Percentiles rank a stretch among this genome's conserved stretches.
Conservation (phyloP, 1,284 basidiomycete genomes). For the Irpex sp. region DNA sequence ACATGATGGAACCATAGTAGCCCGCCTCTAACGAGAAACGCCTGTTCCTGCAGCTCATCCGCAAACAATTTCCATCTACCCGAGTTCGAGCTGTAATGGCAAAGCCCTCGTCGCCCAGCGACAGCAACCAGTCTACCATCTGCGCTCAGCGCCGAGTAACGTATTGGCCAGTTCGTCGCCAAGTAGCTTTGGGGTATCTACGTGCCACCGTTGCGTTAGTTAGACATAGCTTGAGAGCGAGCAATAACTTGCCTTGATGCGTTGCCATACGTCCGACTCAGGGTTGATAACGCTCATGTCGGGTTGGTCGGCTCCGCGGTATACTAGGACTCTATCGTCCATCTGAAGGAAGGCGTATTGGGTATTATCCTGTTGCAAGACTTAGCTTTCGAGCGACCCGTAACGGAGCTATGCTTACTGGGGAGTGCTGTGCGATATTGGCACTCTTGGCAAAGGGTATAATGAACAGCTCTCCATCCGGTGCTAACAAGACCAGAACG, state of each 20-base stretch:
- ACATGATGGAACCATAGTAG: constrained; percentile 98
- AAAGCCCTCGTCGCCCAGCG: constrained; percentile 87
- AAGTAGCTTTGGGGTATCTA: constrained; percentile 90
- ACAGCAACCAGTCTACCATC: constrained; percentile 94
- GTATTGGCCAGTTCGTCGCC: constrained; percentile 91
- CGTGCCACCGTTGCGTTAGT: background rate
- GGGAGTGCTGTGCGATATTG: constrained; percentile 87
- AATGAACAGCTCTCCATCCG: constrained; percentile 73
- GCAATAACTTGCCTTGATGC: constrained; percentile 58
- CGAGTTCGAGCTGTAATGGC: constrained; percentile 91
- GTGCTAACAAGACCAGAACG: constrained; percentile 31
- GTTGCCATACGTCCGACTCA: constrained; percentile 98
- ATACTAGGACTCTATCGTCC: constrained; percentile 93
- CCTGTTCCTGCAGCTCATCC: constrained; percentile 84
- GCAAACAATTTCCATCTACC: constrained; percentile 95
- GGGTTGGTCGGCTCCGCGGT: constrained; percentile 94
- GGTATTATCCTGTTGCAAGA: constrained; percentile 71
- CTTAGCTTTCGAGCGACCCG: background rate
- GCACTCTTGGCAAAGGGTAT: constrained; percentile 96
- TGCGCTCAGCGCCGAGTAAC: constrained; percentile 87
- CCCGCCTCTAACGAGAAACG: constrained; percentile 88
- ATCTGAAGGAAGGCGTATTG: constrained; percentile 94
- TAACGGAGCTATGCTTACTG: constrained; percentile 44
- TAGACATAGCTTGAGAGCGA: background rate
- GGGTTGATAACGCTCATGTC: constrained; percentile 99